These are phyloP conservation scores for Jimgerdemannia lactiflua DNA, from an alignment of 192 early-diverging fungal species.

Conservation along the genomic window DNA sequence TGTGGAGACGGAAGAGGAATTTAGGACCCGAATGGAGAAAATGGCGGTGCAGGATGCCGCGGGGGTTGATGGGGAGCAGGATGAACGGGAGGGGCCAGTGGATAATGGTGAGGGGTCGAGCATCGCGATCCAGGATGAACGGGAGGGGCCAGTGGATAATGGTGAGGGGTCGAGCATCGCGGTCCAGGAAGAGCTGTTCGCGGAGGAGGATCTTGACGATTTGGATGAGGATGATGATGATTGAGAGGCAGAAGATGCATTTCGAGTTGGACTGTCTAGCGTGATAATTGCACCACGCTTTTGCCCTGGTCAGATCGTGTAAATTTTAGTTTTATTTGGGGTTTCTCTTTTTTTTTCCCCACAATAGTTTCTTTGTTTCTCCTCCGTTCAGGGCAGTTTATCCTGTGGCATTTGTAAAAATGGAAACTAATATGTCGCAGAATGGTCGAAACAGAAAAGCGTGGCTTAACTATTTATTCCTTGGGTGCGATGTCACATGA, in stretches of 20 bases:
- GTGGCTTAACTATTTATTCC: too few species aligned
- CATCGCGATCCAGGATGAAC: constrained; percentile 32
- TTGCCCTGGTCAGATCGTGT: too few species aligned
- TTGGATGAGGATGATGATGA: constrained; percentile 58
- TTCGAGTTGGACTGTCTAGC: too few species aligned
- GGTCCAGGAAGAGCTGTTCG: constrained; percentile 60
- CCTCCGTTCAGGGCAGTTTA: too few species aligned
- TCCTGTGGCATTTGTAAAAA: too few species aligned
- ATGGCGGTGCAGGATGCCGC: constrained; percentile 12
- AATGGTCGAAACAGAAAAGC: too few species aligned
- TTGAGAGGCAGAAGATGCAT: neutral
- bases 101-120: constrained; percentile 22
- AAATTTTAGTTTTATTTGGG: too few species aligned
- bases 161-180: constrained; percentile 13
- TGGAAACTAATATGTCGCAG: too few species aligned
- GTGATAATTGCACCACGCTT: too few species aligned
- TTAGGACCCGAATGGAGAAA: constrained; percentile 7
- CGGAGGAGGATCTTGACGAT: constrained; percentile 59
- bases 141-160: constrained; percentile 29
- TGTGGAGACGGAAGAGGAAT: constrained; percentile 39
- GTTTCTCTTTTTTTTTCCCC: too few species aligned
- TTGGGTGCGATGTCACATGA: too few species aligned
- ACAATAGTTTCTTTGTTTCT: too few species aligned
- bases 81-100: constrained; percentile 30
- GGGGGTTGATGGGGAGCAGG: neutral